phyloP scores from a whole-genome alignment of 2,329 filamentous ascomycete species.

The Beauveria rudraprayagi region DNA sequence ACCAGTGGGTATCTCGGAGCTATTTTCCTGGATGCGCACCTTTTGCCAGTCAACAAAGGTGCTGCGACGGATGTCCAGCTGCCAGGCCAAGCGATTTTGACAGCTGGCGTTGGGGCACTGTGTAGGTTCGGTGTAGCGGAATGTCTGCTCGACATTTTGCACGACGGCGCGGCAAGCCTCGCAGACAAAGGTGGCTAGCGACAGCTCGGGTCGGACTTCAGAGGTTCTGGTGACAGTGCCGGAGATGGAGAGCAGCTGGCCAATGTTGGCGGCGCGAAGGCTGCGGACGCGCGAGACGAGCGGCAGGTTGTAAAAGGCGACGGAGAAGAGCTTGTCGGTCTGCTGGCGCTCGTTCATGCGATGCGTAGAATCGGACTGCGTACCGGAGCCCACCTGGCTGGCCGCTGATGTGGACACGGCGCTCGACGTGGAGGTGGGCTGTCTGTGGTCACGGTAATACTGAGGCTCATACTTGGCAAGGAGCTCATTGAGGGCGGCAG shows the following conservation, averaged over 20 bases:
- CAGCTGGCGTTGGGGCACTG: slow-evolving; percentile 87
- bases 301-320: slow-evolving; percentile 89
- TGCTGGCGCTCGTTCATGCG: slow-evolving; percentile 89
- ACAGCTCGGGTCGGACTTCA: slow-evolving; percentile 90
- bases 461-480: slow-evolving; percentile 90
- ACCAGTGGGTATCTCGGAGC: slow-evolving; percentile 93
- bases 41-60: slow-evolving; percentile 99
- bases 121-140: slow-evolving; percentile 92
- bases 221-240: slow-evolving; percentile 95
- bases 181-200: slow-evolving; percentile 85
- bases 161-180: slow-evolving; percentile 78
- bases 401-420: slow-evolving; percentile 61
- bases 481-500: slow-evolving; percentile 79
- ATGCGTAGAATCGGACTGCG: slow-evolving; percentile 58
- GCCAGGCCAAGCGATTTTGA: slow-evolving; percentile 86
- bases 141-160: slow-evolving; percentile 91
- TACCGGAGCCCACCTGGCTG: slow-evolving; percentile 53
- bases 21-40: slow-evolving; percentile 96
- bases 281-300: slow-evolving; percentile 79
- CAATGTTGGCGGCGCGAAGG: slow-evolving; percentile 82
- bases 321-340: slow-evolving; percentile 89
- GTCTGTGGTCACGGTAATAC: slow-evolving; percentile 89
- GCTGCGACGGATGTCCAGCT: slow-evolving; percentile 91
- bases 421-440: slow-evolving; percentile 63
- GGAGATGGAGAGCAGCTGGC: slow-evolving; percentile 88